A percentile compares a stretch with the other conserved stretches of the same genome.
These are phyloP conservation scores for Capronia coronata DNA, from an alignment of 2,329 filamentous ascomycete genomes.

Conservation along the genomic window DNA sequence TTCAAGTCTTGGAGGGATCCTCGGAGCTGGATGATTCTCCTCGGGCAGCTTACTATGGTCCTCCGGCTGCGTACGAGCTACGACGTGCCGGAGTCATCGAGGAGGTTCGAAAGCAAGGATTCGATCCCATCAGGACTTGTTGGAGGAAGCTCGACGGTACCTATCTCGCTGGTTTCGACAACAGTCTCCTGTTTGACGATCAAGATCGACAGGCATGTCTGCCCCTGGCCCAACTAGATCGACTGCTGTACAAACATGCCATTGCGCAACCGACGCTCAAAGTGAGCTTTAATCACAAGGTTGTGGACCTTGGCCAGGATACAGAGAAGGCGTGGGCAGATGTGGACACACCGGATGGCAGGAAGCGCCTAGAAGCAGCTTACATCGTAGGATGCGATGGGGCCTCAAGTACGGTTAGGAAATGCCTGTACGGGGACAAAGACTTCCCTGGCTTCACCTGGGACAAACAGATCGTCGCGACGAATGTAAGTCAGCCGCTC, in stretches of 20 bases:
- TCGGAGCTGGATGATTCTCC: conserved; percentile 53
- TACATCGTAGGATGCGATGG: conserved; percentile 43
- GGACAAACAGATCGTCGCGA: conserved; percentile 26
- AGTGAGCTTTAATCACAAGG: conserved; percentile 43
- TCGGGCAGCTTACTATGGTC: conserved; percentile 57
- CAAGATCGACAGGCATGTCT: conserved; percentile 40
- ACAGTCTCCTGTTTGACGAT: conserved; percentile 21
- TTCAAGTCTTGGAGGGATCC: conserved; percentile 48
- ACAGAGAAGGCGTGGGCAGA: conserved; percentile 22
- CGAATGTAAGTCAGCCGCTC: conserved; percentile 20
- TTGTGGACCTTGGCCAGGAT: conserved; percentile 24
- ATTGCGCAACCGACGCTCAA: conserved; percentile 32
- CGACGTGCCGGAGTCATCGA: conserved; percentile 53
- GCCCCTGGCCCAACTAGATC: conserved; percentile 40
- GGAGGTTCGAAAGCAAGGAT: conserved; percentile 42
- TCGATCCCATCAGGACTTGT: conserved; percentile 39
- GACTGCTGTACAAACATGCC: conserved; percentile 39
- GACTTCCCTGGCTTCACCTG: conserved; percentile 26
- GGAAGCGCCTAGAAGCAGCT: conserved; percentile 32
- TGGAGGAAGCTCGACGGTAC: conserved; percentile 42
- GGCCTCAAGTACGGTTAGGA: conserved; percentile 17
- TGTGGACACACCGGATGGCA: conserved; percentile 21
- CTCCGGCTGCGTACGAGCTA: conserved; percentile 54
- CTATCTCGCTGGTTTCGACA: conserved; percentile 30
- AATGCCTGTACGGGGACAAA: conserved; percentile 26